Evolutionary conservation across 2,329 filamentous ascomycete species (phyloP).

Genomic region (Fusarium brevicatenulatum): DNA sequence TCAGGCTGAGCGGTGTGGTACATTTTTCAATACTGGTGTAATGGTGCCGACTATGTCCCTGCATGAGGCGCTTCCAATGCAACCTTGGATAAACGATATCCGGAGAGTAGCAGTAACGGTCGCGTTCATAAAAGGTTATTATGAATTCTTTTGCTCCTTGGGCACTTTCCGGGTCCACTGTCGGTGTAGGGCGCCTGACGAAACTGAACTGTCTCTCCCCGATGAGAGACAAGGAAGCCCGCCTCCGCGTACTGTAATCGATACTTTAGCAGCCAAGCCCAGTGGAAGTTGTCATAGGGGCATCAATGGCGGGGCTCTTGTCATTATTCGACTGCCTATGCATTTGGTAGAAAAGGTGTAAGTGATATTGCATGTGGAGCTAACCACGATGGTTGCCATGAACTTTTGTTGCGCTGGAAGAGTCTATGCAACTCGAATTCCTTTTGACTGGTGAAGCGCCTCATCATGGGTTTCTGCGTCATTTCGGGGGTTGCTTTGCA

Average conservation of each 20-base stretch:
- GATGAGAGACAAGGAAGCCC: conserved; percentile 1
- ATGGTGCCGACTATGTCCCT: conserved; percentile 28
- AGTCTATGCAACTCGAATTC: conserved; percentile 14
- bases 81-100: conserved; percentile 17
- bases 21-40: conserved; percentile 8
- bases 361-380: conserved; percentile 1
- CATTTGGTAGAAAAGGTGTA: conserved; percentile 2
- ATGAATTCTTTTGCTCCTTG: conserved; percentile 6
- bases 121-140: neutral
- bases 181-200: conserved; percentile 1
- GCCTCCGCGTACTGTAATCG: neutral
- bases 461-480: conserved; percentile 17
- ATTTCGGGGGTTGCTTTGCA: conserved; percentile 5
- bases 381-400: conserved; percentile 1
- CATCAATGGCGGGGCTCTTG: conserved; percentile 23
- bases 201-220: neutral
- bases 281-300: conserved; percentile 13
- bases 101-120: conserved; percentile 3
- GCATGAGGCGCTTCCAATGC: conserved; percentile 27
- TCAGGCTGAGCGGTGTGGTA: conserved; percentile 27
- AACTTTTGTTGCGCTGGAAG: conserved; percentile 22
- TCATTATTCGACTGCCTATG: conserved; percentile 11
- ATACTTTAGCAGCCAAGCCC: conserved; percentile 36
- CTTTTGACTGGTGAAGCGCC: neutral
- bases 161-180: neutral